phyloP scores from a whole-genome alignment of 345 rosid species.

The Barbarea vulgaris region DNA sequence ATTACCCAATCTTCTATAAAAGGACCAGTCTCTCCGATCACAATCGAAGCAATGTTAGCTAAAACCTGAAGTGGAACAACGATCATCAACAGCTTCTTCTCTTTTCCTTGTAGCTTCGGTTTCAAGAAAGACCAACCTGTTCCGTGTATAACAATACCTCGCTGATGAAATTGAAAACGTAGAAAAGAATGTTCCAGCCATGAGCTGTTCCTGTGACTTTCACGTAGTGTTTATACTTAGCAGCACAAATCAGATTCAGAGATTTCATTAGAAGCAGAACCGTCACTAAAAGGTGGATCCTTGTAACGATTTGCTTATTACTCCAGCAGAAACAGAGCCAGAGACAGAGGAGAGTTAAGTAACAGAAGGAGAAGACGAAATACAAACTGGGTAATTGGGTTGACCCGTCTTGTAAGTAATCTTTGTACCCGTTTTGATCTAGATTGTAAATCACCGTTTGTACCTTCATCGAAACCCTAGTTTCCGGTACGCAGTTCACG shows the following conservation, averaged over 20 bases:
- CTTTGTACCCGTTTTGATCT: constrained; percentile 51
- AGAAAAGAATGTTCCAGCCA: constrained; percentile 78
- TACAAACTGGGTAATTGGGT: constrained; percentile 71
- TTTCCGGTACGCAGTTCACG: too few relatives aligned
- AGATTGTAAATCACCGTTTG: constrained; percentile 63
- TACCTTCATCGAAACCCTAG: constrained; percentile 71
- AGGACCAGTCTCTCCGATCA: constrained; percentile 77
- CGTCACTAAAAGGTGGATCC: constrained; percentile 71
- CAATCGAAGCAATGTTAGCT: constrained; percentile 56
- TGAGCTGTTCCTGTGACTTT: constrained; percentile 77
- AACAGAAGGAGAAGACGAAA: constrained; percentile 48
- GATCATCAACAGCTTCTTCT: constrained; percentile 77
- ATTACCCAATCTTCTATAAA: constrained; percentile 66
- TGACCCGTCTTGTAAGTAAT: constrained; percentile 62
- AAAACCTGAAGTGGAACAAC: constrained; percentile 57
- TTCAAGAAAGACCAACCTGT: constrained; percentile 85
- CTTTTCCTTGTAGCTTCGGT: constrained; percentile 39
- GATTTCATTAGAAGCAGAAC: constrained; percentile 67
- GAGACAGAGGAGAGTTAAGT: constrained; percentile 49
- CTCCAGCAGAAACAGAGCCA: constrained; percentile 55
- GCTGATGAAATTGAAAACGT: constrained; percentile 65
- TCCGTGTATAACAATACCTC: constrained; percentile 69
- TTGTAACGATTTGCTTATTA: constrained; percentile 51
- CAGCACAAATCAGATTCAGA: constrained; percentile 64
- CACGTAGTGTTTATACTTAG: constrained; percentile 66